A percentile compares a stretch with the other conserved stretches of the same genome.
Evolutionary conservation across 177 flowering plant genomes (phyloP).

Genomic region (Vitis hybrid): DNA sequence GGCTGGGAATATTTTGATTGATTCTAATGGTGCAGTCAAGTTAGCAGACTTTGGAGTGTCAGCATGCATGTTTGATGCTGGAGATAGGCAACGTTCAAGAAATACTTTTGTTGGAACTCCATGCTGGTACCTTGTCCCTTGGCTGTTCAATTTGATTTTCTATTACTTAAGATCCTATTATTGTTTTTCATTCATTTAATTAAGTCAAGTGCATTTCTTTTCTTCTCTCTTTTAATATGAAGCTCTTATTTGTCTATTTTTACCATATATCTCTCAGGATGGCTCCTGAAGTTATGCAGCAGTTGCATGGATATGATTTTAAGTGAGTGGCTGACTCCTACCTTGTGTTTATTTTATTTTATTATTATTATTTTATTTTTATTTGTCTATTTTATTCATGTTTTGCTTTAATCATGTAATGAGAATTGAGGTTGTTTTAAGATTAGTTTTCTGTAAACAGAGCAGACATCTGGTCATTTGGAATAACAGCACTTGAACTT

Average conservation of each 20-base stretch:
- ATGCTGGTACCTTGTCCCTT: slow-evolving; percentile 56
- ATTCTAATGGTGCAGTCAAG: slow-evolving; percentile 77
- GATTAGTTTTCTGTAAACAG: slow-evolving; percentile 38
- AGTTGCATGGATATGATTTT: slow-evolving; percentile 92
- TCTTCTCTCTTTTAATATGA: too few relatives aligned
- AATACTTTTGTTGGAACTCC: slow-evolving; percentile 99
- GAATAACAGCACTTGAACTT: slow-evolving; percentile 97
- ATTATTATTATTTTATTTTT: too few relatives aligned
- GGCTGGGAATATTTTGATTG: slow-evolving; percentile 94
- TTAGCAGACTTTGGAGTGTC: slow-evolving; percentile 98
- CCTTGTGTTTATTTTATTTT: background rate
- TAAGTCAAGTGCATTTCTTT: too few relatives aligned
- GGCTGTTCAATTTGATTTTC: too few relatives aligned
- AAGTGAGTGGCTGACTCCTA: slow-evolving; percentile 58
- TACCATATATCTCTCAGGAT: slow-evolving; percentile 53
- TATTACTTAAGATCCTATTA: too few relatives aligned
- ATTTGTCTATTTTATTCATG: too few relatives aligned
- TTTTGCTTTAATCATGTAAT: too few relatives aligned
- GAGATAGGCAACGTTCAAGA: slow-evolving; percentile 91
- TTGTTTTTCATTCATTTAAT: too few relatives aligned
- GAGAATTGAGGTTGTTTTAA: background rate
- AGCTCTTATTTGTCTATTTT: background rate
- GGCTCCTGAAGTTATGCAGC: slow-evolving; percentile 99
- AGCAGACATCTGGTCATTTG: slow-evolving; percentile 99
- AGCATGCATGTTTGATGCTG: slow-evolving; percentile 94